Evolutionary conservation across 345 rosid species (phyloP).

Genomic region (Hypericum perforatum): DNA sequence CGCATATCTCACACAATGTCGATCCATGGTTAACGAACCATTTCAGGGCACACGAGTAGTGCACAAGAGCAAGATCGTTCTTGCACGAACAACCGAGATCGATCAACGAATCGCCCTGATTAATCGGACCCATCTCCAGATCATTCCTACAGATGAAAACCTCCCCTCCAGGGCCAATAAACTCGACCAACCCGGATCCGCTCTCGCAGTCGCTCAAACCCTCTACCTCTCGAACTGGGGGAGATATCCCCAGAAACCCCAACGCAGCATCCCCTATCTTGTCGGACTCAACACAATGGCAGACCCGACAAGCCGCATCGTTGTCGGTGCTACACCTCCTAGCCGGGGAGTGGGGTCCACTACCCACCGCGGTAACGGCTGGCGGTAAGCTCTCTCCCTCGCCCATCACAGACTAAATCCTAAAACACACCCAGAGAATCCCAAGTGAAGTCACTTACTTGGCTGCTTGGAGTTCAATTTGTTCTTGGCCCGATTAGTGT

Average conservation of each 20-base stretch:
- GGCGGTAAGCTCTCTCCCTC: conserved; percentile 40
- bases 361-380: conserved; percentile 24
- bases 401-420: conserved; percentile 32
- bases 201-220: no score
- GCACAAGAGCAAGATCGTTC: conserved; percentile 80
- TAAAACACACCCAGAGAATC: no score
- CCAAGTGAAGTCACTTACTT: no score
- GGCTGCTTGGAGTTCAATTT: no score
- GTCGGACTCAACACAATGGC: conserved; percentile 92
- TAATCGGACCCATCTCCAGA: conserved; percentile 59
- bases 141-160: conserved; percentile 59
- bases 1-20: conserved; percentile 86
- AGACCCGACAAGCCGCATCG: conserved; percentile 80
- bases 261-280: conserved; percentile 73
- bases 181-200: conserved; percentile 49
- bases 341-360: conserved; percentile 27
- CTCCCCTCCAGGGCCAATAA: conserved; percentile 71
- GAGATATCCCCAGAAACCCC: conserved; percentile 56
- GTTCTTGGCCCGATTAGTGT: no score
- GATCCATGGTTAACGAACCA: conserved; percentile 98
- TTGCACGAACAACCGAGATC: conserved; percentile 96
- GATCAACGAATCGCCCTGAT: conserved; percentile 39
- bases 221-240: conserved; percentile 32
- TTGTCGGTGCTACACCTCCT: conserved; percentile 53
- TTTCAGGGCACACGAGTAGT: conserved; percentile 88